These are phyloP conservation scores for Asterophora parasitica DNA, from an alignment of 768 basidiomycete genomes.

Conservation along the genomic window DNA sequence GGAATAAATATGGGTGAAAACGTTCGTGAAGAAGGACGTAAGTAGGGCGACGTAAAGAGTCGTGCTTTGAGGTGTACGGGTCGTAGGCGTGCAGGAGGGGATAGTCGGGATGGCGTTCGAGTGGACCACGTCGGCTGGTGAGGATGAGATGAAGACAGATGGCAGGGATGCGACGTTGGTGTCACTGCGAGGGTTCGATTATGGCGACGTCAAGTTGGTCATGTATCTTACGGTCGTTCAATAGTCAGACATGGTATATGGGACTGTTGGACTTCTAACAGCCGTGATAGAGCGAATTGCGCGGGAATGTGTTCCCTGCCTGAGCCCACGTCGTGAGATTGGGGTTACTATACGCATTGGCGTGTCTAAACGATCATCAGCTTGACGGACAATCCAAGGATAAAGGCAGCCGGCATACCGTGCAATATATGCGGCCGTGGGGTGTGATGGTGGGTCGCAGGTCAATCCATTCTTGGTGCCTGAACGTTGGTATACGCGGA, in stretches of 20 bases:
- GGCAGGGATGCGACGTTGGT: background rate
- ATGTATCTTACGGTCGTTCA: constrained; percentile 4
- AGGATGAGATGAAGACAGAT: background rate
- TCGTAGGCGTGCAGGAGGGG: background rate
- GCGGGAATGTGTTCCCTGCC: constrained; percentile 72
- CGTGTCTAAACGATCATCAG: constrained; percentile 27
- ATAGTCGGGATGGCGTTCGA: background rate
- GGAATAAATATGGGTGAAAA: constrained; percentile 14
- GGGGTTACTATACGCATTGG: constrained; percentile 63
- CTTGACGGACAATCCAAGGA: background rate
- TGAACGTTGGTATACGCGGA: constrained; percentile 80
- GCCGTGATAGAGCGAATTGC: constrained; percentile 49
- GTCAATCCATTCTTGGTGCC: constrained; percentile 66
- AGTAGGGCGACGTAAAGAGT: constrained; percentile 14
- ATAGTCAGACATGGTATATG: constrained; percentile 5
- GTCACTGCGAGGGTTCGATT: background rate
- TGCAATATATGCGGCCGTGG: constrained; percentile 78
- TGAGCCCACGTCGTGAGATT: constrained; percentile 84
- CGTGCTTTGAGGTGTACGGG: constrained; percentile 3
- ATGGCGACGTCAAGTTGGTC: constrained; percentile 8
- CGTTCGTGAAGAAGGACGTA: constrained; percentile 10
- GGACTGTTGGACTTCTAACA: constrained; percentile 25
- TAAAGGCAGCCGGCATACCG: constrained; percentile 33
- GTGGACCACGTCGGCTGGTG: background rate
- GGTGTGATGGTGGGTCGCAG: constrained; percentile 74